Evolutionary conservation across 1,139 yeast species (phyloP), one percentile per base, ranked within the genome.

Genomic region (Diutina neorugosa): DNA sequence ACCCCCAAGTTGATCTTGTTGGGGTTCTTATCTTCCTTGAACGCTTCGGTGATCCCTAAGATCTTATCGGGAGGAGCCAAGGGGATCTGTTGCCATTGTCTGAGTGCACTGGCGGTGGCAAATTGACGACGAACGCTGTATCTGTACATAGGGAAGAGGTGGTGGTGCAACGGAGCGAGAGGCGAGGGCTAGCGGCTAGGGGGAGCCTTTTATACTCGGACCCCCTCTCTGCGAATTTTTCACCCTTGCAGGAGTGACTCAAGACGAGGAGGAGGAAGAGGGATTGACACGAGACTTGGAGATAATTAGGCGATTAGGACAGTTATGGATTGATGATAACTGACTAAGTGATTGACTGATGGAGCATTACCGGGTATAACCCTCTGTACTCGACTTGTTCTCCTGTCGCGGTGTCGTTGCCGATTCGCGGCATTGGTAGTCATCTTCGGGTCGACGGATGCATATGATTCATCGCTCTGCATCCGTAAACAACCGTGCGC

Each of bases 11-110:
- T 74, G 62, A 74, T 73, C 63, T 74, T 74, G 52, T 66, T 63
- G 53, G 69, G 53, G 64, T 74, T 74, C 54, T 66, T 37, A 60
- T 74, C 79, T 57, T 70, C 71, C 55, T 62, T 66, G 62, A 57
- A 74, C 57, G 81, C 77, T 58, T 80, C 84, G 40, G 83, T 71
- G 54, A 84, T 74, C 46, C 91, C 91, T 62, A 85, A 71, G 57
- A 85, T 84, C 62, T 84, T 82, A 68, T 85, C 93, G 31, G 90
- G 84, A 51, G 87, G 86, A 31, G 87, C 87, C 64, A 78, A 78
- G 54, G 80, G 78, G 57, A 75, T 73, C 25, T 73, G 74, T 56
- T 64, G 66, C 77, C 77, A 74, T 57, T 66, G n/a, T 46, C 50
- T 46, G 19, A 46, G 50, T 9, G 14, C 37, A 16, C 40, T 18